A percentile compares a stretch with the other conserved stretches of the same genome.
Conservation (phyloP, 2,329 filamentous ascomycete genomes). For the Monosporascus sp. region DNA sequence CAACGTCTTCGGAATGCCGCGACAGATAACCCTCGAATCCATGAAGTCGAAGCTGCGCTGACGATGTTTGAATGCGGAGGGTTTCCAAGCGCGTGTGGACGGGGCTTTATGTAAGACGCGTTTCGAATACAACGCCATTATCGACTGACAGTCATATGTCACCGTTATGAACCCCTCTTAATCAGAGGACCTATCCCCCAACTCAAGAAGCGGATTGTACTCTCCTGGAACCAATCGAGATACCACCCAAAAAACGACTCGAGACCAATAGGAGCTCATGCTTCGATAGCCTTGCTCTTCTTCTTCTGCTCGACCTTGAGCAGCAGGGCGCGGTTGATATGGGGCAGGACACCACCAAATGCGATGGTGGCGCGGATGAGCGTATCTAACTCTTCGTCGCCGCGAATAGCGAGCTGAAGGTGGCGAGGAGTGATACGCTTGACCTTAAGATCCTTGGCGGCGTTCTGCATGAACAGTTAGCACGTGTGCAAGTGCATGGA, state of each 20-base stretch:
- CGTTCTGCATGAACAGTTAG: conserved; percentile 55
- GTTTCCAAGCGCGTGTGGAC: neutral
- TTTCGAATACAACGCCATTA: neutral
- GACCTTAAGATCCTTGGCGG: conserved; percentile 98
- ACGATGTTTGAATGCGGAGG: neutral
- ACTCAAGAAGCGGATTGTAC: neutral
- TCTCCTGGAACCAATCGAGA: neutral
- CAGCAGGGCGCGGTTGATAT: conserved; percentile 95
- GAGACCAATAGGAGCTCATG: conserved; percentile 21
- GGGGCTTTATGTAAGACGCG: neutral
- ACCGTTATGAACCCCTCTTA: neutral
- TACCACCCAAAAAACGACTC: neutral
- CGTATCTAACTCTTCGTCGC: conserved; percentile 96
- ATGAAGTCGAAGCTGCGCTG: neutral
- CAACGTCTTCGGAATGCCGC: neutral
- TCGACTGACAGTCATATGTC: neutral
- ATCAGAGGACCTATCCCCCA: neutral
- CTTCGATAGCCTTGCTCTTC: conserved; percentile 58
- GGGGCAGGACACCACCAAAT: conserved; percentile 94
- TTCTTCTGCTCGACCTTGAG: conserved; percentile 98
- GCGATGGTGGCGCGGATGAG: conserved; percentile 97
- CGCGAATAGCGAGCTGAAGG: conserved; percentile 94
- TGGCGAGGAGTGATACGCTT: conserved; percentile 99
- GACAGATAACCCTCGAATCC: no score
- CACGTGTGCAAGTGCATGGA: neutral